Conservation (phyloP, 1,139 yeast genomes). For the Geotrichum bryndzae region DNA sequence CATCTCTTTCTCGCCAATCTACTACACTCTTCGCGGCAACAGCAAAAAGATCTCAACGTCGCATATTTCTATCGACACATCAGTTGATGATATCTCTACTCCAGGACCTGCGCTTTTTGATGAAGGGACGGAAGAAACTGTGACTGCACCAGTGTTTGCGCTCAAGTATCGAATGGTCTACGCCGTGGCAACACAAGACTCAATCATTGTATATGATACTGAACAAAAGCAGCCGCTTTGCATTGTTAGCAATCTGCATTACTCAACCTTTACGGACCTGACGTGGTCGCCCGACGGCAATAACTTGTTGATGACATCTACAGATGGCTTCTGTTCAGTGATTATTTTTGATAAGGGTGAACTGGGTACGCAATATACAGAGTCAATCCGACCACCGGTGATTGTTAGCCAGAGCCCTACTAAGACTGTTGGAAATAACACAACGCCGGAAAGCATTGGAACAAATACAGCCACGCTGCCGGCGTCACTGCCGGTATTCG, state of each 20-base stretch:
- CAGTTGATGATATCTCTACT: neutral
- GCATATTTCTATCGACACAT: constrained; percentile 5
- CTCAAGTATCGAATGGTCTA: constrained; percentile 75
- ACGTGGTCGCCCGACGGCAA: constrained; percentile 78
- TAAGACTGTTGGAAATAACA: neutral
- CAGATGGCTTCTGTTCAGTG: constrained; percentile 88
- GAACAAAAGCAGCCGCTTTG: constrained; percentile 64
- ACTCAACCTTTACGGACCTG: constrained; percentile 80
- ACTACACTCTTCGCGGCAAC: constrained; percentile 42
- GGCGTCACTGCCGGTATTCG: neutral
- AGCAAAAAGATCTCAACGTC: constrained; percentile 10
- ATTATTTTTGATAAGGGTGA: constrained; percentile 47
- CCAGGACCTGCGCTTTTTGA: constrained; percentile 7
- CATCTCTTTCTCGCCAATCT: constrained; percentile 64
- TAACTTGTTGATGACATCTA: constrained; percentile 70
- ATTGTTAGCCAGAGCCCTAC: constrained; percentile 10
- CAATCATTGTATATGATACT: constrained; percentile 80
- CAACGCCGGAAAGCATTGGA: neutral
- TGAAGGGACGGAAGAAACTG: constrained; percentile 8
- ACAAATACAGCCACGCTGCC: neutral
- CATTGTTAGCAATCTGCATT: constrained; percentile 71
- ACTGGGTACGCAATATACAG: constrained; percentile 44
- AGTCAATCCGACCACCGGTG: constrained; percentile 11
- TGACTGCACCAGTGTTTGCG: constrained; percentile 38
- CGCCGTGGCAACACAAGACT: constrained; percentile 90